Base-by-base conservation (phyloP, 108 stramenopile species). In the Discostella stelligeroides region DNA sequence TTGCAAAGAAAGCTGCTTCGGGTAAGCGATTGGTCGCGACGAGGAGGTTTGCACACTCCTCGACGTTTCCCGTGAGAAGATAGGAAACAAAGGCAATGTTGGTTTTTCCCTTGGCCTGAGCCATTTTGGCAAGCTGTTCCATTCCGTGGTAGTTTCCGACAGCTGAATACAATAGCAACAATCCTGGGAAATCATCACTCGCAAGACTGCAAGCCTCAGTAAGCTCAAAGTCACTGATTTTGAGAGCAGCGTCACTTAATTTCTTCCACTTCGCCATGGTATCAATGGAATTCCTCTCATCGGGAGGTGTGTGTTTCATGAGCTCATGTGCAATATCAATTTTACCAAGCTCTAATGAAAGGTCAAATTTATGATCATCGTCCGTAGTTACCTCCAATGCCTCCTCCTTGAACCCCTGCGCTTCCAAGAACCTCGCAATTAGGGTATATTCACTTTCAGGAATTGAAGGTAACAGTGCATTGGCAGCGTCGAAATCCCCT, bases 321-420 rank as follows among this genome's bases (percentile, higher is more conserved):
- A 98, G 87, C 34, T 79, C 66, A 43, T 89, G 88, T 0, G 97
- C 97, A 45, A 85, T 65, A 7, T 91, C 93, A 61, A 97, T 96
- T 58, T 97, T 85, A 20, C 93, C 93, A 50, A 99, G 91, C 73
- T 98, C 97, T 39, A 98, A 67, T 0, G 97, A 85, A 29, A 99
- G 85, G 73, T 99, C 99, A 66, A 99, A 98, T 66, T 97, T 97
- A 72, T 98, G 97, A 71, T 98, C 97, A 6, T 88, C 83, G 82
- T 97, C 98, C 18, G 84, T 85, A 8, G 98, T 91, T 7, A 99
- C 98, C 23, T 87, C 89, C 47, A 98, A 82, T 25, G 99, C 99
- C 80, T 98, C 97, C 77, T 98, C 98, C 84, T 99, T 98, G 89
- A 95, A 99, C 2, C 99, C 99, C 89, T 99, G 99, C 12, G 88